Evolutionary conservation across 176 grass and related monocot species (phyloP), one percentile per base, ranked within the genome.

Genomic region (Saccharum spontaneum): DNA sequence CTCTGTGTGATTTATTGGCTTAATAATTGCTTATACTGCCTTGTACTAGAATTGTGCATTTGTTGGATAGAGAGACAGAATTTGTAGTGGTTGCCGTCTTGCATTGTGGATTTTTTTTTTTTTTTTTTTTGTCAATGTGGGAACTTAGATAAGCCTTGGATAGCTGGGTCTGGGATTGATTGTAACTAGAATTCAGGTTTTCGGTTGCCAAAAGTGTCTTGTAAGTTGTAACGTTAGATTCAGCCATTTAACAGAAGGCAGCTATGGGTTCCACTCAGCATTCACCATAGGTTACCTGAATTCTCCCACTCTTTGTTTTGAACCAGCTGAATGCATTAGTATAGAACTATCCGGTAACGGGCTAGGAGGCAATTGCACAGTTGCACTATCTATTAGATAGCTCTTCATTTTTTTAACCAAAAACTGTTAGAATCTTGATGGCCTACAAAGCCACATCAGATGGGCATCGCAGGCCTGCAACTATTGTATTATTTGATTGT

Each of bases 31-130:
- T 6, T 41, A 20, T 30, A 59, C 17, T 62, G 34, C 34, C 20
- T 28, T 8, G 6, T 71, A 11, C 30, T 73, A 57, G 34, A 79
- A 83, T 79, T 57, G 5, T 79, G 54, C 80, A 71, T 50, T 7
- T 7, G 15, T 62, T 77, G 20, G 13, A 77, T 55, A 24, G 6
- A 63, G 18, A 31, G 8, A 45, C 31, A 13, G 66, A 3, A 12
- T 38, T 5, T 12, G 20, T 17, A 16, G 43, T 80, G 45, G 43
- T 22, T 82, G 36, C 12, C 20, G 38, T 89, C 78, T 18, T 82
- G 70, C 9, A 36, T 67, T 79, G n/a, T 18, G 59, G 69, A 43
- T 71, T 43, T 24, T 28, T n/a, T 71, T 43, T 24, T 28, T 71
- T 43, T 24, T 28, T 71, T 43, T 24, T 28, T 12, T 44, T 11